phyloP scores from a whole-genome alignment of 257 asterid species.

The Gynochthodes officinalis region DNA sequence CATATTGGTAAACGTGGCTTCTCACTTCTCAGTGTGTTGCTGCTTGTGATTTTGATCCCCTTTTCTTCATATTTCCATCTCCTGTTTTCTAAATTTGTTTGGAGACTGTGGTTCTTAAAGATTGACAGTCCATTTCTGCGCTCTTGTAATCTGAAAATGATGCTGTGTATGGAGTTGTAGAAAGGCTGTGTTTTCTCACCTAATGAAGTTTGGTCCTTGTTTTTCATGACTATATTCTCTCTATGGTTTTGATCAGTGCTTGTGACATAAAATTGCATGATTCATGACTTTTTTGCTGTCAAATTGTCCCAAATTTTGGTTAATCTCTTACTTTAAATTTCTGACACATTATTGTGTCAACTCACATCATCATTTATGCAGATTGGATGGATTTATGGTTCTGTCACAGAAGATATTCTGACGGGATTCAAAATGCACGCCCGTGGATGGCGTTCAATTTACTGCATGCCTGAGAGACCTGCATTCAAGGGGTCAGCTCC shows the following conservation, averaged over 20 bases:
- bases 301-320: neutral
- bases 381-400: slow-evolving; percentile 99
- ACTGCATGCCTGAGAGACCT: slow-evolving; percentile 89
- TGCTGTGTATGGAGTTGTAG: neutral
- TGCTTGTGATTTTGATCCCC: neutral
- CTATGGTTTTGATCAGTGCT: neutral
- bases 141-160: neutral
- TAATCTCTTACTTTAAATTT: neutral
- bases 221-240: neutral
- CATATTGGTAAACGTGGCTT: neutral
- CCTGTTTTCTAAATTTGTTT: neutral
- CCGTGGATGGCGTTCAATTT: slow-evolving; percentile 97
- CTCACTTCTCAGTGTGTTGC: neutral
- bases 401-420: slow-evolving; percentile 97
- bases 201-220: neutral
- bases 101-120: neutral
- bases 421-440: slow-evolving; percentile 99
- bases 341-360: neutral
- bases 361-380: slow-evolving; percentile 27
- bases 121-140: neutral
- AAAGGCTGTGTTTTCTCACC: neutral
- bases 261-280: neutral
- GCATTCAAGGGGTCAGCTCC: slow-evolving; percentile 99
- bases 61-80: neutral
- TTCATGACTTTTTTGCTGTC: neutral